A percentile compares a stretch with the other conserved stretches of the same genome.
Evolutionary conservation across 805 yeast genomes (phyloP).

Genomic region (Priceomyces haplophilus): DNA sequence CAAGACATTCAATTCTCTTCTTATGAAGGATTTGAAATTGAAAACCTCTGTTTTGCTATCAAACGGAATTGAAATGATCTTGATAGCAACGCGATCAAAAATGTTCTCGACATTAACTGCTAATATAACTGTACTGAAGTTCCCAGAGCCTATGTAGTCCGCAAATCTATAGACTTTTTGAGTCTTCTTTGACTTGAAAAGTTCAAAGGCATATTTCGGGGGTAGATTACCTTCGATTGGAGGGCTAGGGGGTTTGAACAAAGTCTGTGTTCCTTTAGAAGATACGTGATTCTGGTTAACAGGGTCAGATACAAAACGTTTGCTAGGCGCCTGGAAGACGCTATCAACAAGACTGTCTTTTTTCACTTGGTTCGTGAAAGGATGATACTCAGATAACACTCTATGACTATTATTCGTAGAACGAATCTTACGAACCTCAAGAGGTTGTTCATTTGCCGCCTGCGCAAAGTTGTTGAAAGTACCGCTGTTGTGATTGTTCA

Average conservation of each 20-base stretch:
- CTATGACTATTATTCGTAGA: conserved; percentile 13
- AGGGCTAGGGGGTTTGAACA: conserved; percentile 8
- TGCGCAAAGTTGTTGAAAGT: conserved; percentile 15
- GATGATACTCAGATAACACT: conserved; percentile 38
- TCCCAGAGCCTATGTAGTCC: conserved; percentile 57
- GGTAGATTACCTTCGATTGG: conserved; percentile 4
- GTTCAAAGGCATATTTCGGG: neutral
- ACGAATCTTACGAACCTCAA: conserved; percentile 7
- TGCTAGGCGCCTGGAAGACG: conserved; percentile 7
- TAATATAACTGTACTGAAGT: conserved; percentile 62
- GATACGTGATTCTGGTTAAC: conserved; percentile 10
- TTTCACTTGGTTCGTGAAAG: conserved; percentile 19
- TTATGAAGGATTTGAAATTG: conserved; percentile 37
- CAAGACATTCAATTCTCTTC: conserved; percentile 70
- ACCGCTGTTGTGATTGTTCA: conserved; percentile 15
- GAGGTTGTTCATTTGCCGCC: neutral
- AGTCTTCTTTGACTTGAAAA: conserved; percentile 6
- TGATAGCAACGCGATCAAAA: conserved; percentile 57
- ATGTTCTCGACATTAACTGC: conserved; percentile 32
- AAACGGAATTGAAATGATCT: conserved; percentile 49
- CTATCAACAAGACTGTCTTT: conserved; percentile 14
- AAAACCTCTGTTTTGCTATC: conserved; percentile 20
- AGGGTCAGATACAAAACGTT: conserved; percentile 25
- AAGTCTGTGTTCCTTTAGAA: conserved; percentile 6
- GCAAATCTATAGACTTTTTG: conserved; percentile 11